These are phyloP conservation scores for Penicillium crustosum DNA, from an alignment of 2,329 filamentous ascomycete genomes.

Conservation along the genomic window DNA sequence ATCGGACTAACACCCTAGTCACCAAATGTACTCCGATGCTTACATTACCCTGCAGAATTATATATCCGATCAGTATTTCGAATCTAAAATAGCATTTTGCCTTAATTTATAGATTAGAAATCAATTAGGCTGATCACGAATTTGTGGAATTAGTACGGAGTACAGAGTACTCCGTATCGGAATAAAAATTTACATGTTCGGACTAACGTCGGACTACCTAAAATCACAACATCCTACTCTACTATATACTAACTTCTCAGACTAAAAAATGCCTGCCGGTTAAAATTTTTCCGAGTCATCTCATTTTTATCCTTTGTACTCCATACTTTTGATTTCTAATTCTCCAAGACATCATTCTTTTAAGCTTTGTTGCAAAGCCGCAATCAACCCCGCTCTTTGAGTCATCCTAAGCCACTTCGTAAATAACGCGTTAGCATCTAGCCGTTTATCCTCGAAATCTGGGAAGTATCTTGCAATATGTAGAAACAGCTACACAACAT, in stretches of 20 bases:
- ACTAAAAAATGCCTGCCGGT: background rate
- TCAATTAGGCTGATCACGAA: background rate
- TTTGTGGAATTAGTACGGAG: too few relatives aligned
- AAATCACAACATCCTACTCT: background rate
- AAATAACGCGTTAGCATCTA: background rate
- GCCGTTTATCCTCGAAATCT: background rate
- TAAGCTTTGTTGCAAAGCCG: background rate
- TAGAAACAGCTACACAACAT: background rate
- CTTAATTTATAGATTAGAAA: background rate
- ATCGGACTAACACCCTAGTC: background rate
- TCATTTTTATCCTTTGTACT: background rate
- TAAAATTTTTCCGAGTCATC: background rate
- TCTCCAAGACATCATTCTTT: background rate
- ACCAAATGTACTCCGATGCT: background rate
- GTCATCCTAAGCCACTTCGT: conserved; percentile 11
- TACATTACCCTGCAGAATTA: background rate
- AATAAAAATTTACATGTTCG: background rate
- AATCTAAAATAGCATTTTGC: background rate
- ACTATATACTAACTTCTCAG: background rate
- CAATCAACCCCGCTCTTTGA: background rate
- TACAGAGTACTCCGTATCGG: background rate
- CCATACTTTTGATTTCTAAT: background rate
- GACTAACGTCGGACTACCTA: conserved; percentile 6
- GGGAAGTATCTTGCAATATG: background rate
- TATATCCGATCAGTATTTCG: background rate